Evolutionary conservation across 208 protist species (phyloP), one percentile per base, ranked within the genome.

Genomic region (Polymyxa betae): DNA sequence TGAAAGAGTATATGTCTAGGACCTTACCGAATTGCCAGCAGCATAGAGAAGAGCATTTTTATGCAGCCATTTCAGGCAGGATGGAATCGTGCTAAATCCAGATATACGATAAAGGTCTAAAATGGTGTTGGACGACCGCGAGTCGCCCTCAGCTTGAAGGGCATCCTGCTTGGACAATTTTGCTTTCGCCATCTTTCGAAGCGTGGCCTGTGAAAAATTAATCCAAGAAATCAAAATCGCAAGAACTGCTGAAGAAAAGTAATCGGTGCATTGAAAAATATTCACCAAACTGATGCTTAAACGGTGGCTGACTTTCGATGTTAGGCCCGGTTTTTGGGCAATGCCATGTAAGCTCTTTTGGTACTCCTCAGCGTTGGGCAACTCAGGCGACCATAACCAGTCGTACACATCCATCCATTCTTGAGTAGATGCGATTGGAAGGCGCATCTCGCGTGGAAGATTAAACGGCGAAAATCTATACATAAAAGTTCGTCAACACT

Each of bases 401-500:
- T 82, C 72, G 72, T 82, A 82, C 5, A 82, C 72, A 20, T 35
- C n/a, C 5, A 82, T 82, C 72, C 72, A 82, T 35, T 82, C 16
- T 35, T 82, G 16, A 5, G 72, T 40, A 5, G 72, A 20, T 5
- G n/a, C 72, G 16, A 35, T 82, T 35, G 72, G 72, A 38, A 82
- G 35, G n/a, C 72, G n/a, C 72, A 82, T 82, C 16, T 82, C 72
- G 10, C 72, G 72, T 43, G 72, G 72, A 82, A 82, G 72, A 5
- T 5, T 82, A 5, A 35, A 38, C 35, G 72, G 72, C 5, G 49
- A 29, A 60, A 60, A 60, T 60, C 49, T 60, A 24, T 29, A 45
- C 72, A n/a, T 35, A 82, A 5, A 35, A 45, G n/a, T 20, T 43
- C 72, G n/a, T 82, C 35, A n/a, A 82, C 5, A 82, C n/a, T 5